Base-by-base conservation (phyloP, 768 basidiomycete genomes). In the Clavulina sp. region DNA sequence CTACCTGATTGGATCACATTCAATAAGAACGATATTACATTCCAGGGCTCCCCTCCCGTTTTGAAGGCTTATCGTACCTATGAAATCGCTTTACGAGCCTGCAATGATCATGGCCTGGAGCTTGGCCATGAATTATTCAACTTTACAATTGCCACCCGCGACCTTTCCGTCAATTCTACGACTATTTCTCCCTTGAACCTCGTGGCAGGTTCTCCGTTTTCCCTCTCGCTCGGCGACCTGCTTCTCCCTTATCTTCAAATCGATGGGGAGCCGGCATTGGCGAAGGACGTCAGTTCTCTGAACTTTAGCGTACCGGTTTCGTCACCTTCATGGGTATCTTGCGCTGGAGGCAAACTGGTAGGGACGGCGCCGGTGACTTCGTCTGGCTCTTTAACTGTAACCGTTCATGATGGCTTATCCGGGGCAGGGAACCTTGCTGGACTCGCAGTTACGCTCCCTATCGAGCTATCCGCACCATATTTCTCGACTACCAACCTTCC, bases 1-100 rank as follows among this genome's bases (percentile, higher is more conserved):
- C 38, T 52, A 18, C 53, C 53, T 9, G 29, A 16, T 19, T 54
- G 53, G 53, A 29, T 54, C 29, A 52, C 19, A 5, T 54, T 54
- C 33, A 41, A 40, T 30, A 54, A 54, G 6, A 13, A 38, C n/a
- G 36, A 33, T 16, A 30, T 54, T n/a, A 54, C 53, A 9, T 52
- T 54, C 28, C 23, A 52, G 18, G 53, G 53, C n/a, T 9, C 26
- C 34, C 29, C 53, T 21, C 53, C 53, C 6, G 7, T 9, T 9
- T 9, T 28, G 9, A 9, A 46, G 9, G 13, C 9, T 28, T 28
- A 7, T 16, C 26, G 9, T 9, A 46, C 43, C 26, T 24, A 9
- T 13, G 43, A 46, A 24, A 9, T 46, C 26, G 24, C 26, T 7
- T 24, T 46, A 9, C 16, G 7, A 9, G 43, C 43, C 9, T 46